A percentile compares a stretch with the other conserved stretches of the same genome.
These are phyloP conservation scores for Forsythia suspensa DNA, from an alignment of 257 asterid genomes.

Conservation along the genomic window DNA sequence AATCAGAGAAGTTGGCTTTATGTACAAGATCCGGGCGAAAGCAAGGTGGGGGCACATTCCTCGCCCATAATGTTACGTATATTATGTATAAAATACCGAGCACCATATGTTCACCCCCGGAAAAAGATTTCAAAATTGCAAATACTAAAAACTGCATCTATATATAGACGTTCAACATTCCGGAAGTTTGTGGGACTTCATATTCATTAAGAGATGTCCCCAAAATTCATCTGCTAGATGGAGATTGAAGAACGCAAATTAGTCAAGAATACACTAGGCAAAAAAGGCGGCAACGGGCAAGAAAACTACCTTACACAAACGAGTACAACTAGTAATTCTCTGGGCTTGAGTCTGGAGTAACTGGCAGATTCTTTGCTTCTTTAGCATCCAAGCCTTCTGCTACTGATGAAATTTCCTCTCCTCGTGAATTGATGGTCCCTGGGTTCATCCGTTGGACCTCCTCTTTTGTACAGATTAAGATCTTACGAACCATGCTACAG, in stretches of 20 bases:
- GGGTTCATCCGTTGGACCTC: slow-evolving; percentile 88
- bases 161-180: slow-evolving; percentile 33
- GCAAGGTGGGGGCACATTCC: slow-evolving; percentile 28
- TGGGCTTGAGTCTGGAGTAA: slow-evolving; percentile 47
- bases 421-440: slow-evolving; percentile 63
- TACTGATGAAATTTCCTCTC: slow-evolving; percentile 64
- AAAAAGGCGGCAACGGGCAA: slow-evolving; percentile 1
- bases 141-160: slow-evolving; percentile 35
- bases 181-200: slow-evolving; percentile 30
- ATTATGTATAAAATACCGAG: slow-evolving; percentile 33
- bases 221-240: slow-evolving; percentile 35
- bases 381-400: slow-evolving; percentile 67
- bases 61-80: slow-evolving; percentile 30
- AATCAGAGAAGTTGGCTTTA: neutral
- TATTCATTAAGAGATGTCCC: slow-evolving; percentile 32
- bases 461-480: slow-evolving; percentile 76
- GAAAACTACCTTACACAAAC: slow-evolving; percentile 20
- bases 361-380: slow-evolving; percentile 59
- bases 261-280: neutral
- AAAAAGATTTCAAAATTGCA: slow-evolving; percentile 51
- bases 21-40: slow-evolving; percentile 32
- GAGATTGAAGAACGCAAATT: slow-evolving; percentile 7
- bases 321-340: slow-evolving; percentile 41
- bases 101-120: slow-evolving; percentile 35
- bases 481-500: slow-evolving; percentile 86